These are phyloP conservation scores for Dioszegia aurantiaca DNA, from an alignment of 768 basidiomycete genomes.

Conservation along the genomic window DNA sequence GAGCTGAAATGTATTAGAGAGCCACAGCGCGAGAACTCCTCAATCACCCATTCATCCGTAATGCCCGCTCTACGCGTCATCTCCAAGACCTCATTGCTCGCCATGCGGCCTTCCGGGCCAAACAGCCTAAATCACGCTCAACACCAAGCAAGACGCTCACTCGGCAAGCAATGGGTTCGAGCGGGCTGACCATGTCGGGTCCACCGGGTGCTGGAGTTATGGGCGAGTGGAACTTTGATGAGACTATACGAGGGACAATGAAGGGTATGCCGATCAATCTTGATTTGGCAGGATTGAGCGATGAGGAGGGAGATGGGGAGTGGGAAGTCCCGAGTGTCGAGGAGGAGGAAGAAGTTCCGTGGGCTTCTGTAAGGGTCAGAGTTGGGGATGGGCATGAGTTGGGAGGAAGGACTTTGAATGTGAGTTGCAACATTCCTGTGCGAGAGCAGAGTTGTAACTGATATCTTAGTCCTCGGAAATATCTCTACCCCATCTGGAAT, in stretches of 20 bases:
- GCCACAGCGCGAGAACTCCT: conserved; percentile 88
- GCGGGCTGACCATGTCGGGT: conserved; percentile 21
- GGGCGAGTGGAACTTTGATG: conserved; percentile 86
- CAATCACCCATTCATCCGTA: conserved; percentile 86
- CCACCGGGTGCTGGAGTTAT: conserved; percentile 4
- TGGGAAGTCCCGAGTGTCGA: conserved; percentile 38
- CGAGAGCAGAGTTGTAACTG: not conserved
- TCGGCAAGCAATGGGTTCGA: conserved; percentile 49
- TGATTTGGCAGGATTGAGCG: conserved; percentile 35
- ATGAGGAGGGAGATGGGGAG: conserved; percentile 52
- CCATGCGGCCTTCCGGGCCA: conserved; percentile 69
- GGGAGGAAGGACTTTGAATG: conserved; percentile 33
- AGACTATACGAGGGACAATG: conserved; percentile 47
- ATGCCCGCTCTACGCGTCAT: conserved; percentile 75
- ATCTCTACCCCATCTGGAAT: conserved; percentile 54
- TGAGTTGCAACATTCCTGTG: conserved; percentile 2
- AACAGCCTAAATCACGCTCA: conserved; percentile 56
- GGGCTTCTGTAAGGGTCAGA: conserved; percentile 33
- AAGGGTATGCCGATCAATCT: conserved; percentile 37
- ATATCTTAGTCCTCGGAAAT: conserved; percentile 55
- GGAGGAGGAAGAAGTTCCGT: conserved; percentile 13
- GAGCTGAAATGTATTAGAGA: conserved; percentile 59
- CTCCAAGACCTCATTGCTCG: conserved; percentile 85
- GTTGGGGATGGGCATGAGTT: not conserved
- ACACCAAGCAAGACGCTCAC: conserved; percentile 40